These are phyloP conservation scores for Didymella glomerata DNA, from an alignment of 2,329 filamentous ascomycete genomes.

Conservation along the genomic window DNA sequence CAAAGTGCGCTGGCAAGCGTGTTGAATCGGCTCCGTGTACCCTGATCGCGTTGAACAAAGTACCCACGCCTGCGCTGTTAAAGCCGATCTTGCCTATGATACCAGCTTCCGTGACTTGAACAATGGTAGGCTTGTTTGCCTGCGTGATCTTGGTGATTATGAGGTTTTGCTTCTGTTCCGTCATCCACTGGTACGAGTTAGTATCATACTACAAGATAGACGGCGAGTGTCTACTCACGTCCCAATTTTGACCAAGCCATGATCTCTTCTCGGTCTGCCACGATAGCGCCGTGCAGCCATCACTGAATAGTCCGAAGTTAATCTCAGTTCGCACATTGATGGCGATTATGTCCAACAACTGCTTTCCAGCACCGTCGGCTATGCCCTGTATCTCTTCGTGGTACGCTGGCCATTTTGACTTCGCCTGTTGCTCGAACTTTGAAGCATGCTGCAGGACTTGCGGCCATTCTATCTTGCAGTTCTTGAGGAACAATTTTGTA, in stretches of 20 bases:
- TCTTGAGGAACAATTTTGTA: constrained; percentile 56
- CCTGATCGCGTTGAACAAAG: constrained; percentile 69
- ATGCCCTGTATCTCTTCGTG: constrained; percentile 61
- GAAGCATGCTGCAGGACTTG: constrained; percentile 57
- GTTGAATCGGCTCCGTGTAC: constrained; percentile 62
- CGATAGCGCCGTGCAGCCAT: constrained; percentile 65
- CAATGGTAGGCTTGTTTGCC: constrained; percentile 56
- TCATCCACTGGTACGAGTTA: constrained; percentile 57
- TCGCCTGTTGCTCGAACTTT: constrained; percentile 58
- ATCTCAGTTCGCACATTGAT: constrained; percentile 68
- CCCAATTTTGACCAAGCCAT: constrained; percentile 67
- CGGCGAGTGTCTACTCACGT: constrained; percentile 45
- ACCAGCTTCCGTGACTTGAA: constrained; percentile 68
- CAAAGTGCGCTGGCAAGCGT: constrained; percentile 68
- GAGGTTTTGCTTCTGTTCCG: constrained; percentile 60
- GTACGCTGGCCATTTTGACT: constrained; percentile 54
- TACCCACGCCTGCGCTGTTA: constrained; percentile 66
- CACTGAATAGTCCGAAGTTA: constrained; percentile 64
- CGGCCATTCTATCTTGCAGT: constrained; percentile 58
- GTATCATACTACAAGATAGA: neutral
- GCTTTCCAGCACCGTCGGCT: constrained; percentile 59
- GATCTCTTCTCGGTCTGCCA: constrained; percentile 53
- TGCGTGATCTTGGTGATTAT: constrained; percentile 59
- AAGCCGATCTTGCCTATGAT: constrained; percentile 73
- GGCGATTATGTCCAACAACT: constrained; percentile 63